Base-by-base conservation (phyloP, 2,329 filamentous ascomycete species). In the Neonectria ditissima region DNA sequence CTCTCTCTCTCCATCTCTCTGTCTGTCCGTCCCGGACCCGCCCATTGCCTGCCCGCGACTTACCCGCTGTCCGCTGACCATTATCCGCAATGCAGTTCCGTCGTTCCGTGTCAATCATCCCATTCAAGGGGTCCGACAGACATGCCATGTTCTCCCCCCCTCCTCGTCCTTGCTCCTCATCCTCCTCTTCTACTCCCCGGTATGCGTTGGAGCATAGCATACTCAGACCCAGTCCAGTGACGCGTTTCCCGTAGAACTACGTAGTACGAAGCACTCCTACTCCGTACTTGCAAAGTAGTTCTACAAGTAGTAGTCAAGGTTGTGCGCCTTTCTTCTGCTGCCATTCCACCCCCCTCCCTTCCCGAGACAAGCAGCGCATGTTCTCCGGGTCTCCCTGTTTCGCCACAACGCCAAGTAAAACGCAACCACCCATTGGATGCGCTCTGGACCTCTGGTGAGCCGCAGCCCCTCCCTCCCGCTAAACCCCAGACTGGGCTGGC, bases 381-480 rank as follows among this genome's bases (percentile, higher is more conserved):
- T 41, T 41, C 37, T 41, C 8, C 13, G n/a, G 37, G 2, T 28
- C 44, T 30, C 47, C n/a, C 47, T 50, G 47, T 30, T 50, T 50
- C 30, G 47, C 28, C 47, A 28, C 47, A 13, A 32, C 47, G 47
- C 47, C 47, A 50, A 50, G 16, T 34, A 50, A 28, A 30, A 50
- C n/a, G 18, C 28, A 32, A 32, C n/a, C 47, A 50, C 47, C 47
- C 32, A 50, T 50, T 50, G 47, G 47, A 14, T 32, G 28, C 16
- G 47, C 47, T n/a, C 9, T 32, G 30, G 11, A 13, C 30, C 30
- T 26, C 24, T 50, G n/a, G 26, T 50, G 8, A 50, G 47, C 47
- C 45, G 45, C 45, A 48, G 26, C 45, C 55, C 55, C 44, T 43
- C 55, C 32, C 44, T 57, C 55, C 44, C 55, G 55, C 55, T 57